Percentiles rank a stretch among this genome's conserved stretches.
These are phyloP conservation scores for Lanmaoa pseudosensibilis DNA, from an alignment of 768 basidiomycete genomes.

Conservation along the genomic window DNA sequence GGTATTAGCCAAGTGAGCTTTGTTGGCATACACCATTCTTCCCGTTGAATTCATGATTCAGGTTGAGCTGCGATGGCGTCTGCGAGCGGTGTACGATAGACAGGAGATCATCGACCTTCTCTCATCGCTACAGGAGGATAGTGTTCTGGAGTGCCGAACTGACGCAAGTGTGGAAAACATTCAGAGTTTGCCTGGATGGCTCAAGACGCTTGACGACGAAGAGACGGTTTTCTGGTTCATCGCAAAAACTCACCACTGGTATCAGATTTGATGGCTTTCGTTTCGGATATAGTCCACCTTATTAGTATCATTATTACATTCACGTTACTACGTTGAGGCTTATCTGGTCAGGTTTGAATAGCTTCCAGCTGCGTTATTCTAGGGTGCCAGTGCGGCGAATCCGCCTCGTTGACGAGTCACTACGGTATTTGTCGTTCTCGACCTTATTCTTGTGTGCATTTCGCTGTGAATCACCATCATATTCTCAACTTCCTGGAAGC, in stretches of 20 bases:
- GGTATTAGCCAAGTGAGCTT: slow-evolving; percentile 68
- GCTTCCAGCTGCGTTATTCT: no score
- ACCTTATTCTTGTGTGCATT: no score
- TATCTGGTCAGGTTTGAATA: background rate
- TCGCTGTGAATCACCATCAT: no score
- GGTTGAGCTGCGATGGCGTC: slow-evolving; percentile 71
- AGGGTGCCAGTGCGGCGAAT: no score
- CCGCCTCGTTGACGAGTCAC: no score
- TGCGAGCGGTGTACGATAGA: slow-evolving; percentile 71
- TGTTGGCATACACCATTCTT: background rate
- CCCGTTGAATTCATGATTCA: slow-evolving; percentile 28
- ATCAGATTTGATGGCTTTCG: slow-evolving; percentile 44
- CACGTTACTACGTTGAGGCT: background rate
- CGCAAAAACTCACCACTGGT: slow-evolving; percentile 60
- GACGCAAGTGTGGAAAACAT: slow-evolving; percentile 2
- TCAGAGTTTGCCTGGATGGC: slow-evolving; percentile 25
- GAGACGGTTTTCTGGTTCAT: slow-evolving; percentile 62
- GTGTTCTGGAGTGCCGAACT: slow-evolving; percentile 39
- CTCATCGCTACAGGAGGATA: slow-evolving; percentile 51
- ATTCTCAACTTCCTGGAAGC: no score
- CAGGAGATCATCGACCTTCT: slow-evolving; percentile 71
- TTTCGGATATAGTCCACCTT: background rate
- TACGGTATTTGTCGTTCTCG: background rate
- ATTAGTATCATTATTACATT: slow-evolving; percentile 24
- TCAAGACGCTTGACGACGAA: slow-evolving; percentile 45